A percentile compares a stretch with the other conserved stretches of the same genome.
Conservation (phyloP, 352 stramenopile genomes). For the Pythium diclinum region DNA sequence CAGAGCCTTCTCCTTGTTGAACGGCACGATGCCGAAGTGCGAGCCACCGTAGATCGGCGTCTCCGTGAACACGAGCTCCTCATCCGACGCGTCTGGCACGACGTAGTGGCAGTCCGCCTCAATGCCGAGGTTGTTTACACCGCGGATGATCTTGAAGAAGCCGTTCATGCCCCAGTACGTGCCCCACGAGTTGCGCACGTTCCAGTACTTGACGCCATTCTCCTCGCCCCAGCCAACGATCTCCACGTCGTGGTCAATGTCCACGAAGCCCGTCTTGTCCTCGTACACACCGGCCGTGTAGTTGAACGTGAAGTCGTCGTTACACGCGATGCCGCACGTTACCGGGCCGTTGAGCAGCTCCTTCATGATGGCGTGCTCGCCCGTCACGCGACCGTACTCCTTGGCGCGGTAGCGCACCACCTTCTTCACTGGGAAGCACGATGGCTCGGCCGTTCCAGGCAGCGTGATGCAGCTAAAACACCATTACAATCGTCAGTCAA, state of each 20-base stretch:
- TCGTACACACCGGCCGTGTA: conserved; percentile 90
- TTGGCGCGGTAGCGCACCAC: conserved; percentile 56
- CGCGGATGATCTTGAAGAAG: conserved; percentile 88
- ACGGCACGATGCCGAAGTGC: conserved; percentile 53
- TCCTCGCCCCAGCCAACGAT: conserved; percentile 91
- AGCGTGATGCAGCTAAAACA: conserved; percentile 40
- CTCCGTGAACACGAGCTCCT: conserved; percentile 55
- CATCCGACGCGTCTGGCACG: conserved; percentile 50
- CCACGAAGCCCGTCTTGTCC: conserved; percentile 60
- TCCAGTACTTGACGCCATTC: conserved; percentile 89
- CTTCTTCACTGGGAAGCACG: conserved; percentile 50
- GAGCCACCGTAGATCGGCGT: conserved; percentile 59
- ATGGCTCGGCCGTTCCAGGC: conserved; percentile 23
- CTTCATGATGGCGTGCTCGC: conserved; percentile 64
- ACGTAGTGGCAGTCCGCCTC: conserved; percentile 86
- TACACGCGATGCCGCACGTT: conserved; percentile 88
- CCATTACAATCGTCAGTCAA: conserved; percentile 1
- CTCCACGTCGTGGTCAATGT: conserved; percentile 85
- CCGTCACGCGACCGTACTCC: conserved; percentile 41
- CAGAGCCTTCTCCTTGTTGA: conserved; percentile 58
- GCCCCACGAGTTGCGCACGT: conserved; percentile 91
- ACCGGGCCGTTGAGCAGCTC: conserved; percentile 77
- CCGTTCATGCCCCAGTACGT: conserved; percentile 92
- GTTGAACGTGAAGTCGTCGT: conserved; percentile 56
- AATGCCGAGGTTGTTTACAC: conserved; percentile 84